Evolutionary conservation across 495 filamentous ascomycete genomes (phyloP).

Genomic region (Achaetomiella virescens): DNA sequence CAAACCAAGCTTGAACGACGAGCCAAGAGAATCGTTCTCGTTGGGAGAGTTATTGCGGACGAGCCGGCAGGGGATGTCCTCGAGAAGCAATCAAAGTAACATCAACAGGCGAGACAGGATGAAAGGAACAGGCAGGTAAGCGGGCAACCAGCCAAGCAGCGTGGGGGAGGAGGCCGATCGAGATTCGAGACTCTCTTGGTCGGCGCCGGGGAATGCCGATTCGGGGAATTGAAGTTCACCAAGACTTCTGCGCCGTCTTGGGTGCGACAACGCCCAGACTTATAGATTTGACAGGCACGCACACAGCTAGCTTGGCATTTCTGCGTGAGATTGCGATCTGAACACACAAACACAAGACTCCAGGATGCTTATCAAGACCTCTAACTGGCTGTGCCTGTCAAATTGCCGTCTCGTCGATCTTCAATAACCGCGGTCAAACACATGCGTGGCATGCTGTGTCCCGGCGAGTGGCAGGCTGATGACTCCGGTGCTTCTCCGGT

Average conservation of each 20-base stretch:
- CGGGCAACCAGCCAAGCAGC: neutral
- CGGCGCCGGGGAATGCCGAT: neutral
- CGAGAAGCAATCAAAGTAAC: neutral
- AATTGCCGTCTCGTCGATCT: constrained; percentile 2
- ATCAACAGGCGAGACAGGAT: neutral
- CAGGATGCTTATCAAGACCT: neutral
- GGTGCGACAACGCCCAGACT: constrained; percentile 28
- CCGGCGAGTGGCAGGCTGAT: neutral
- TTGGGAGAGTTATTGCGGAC: neutral
- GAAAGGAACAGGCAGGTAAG: neutral
- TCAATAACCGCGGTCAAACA: neutral
- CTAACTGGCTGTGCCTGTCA: neutral
- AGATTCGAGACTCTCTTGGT: neutral
- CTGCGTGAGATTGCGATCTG: constrained; percentile 28
- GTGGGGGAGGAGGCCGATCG: neutral
- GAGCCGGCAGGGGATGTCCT: neutral
- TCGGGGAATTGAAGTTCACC: constrained; percentile 10
- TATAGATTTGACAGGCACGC: constrained; percentile 19
- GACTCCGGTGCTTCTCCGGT: constrained; percentile 10
- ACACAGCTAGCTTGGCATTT: constrained; percentile 28
- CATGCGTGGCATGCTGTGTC: neutral
- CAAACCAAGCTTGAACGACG: neutral
- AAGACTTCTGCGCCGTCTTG: constrained; percentile 5
- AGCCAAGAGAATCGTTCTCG: neutral
- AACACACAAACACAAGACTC: constrained; percentile 16